phyloP scores from a whole-genome alignment of 257 asterid species.

The Solanum bulbocastanum region DNA sequence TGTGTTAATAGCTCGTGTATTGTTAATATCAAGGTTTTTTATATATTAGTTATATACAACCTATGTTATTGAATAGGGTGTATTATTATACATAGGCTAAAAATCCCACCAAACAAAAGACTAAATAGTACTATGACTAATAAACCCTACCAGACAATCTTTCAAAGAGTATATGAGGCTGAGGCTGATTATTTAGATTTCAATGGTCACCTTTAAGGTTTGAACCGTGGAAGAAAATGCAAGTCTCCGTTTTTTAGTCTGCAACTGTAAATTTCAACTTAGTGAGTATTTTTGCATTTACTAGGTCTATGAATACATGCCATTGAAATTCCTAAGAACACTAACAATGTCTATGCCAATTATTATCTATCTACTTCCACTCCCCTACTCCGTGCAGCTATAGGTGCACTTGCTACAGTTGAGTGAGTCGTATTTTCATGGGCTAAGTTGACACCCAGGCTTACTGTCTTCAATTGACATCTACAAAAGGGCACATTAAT shows the following conservation, averaged over 20 bases:
- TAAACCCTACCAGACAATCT: too few relatives aligned
- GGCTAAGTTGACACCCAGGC: not conserved
- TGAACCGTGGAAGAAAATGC: too few relatives aligned
- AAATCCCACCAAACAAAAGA: not conserved
- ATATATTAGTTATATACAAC: not conserved
- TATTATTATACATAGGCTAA: not conserved
- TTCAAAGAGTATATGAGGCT: too few relatives aligned
- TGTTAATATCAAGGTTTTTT: not conserved
- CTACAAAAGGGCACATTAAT: not conserved
- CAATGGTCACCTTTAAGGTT: too few relatives aligned
- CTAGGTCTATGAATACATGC: not conserved
- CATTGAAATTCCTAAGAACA: not conserved
- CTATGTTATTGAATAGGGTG: not conserved
- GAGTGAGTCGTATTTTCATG: not conserved
- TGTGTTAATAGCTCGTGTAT: not conserved
- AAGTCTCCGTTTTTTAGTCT: too few relatives aligned
- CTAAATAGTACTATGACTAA: too few relatives aligned
- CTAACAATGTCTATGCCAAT: not conserved
- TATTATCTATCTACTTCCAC: not conserved
- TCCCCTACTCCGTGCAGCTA: not conserved
- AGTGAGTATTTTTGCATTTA: not conserved
- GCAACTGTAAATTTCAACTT: not conserved
- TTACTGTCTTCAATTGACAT: not conserved
- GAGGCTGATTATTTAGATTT: too few relatives aligned
- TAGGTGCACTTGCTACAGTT: not conserved